Evolutionary conservation across 495 filamentous ascomycete genomes (phyloP).

Genomic region (Talaromyces proteolyticus): DNA sequence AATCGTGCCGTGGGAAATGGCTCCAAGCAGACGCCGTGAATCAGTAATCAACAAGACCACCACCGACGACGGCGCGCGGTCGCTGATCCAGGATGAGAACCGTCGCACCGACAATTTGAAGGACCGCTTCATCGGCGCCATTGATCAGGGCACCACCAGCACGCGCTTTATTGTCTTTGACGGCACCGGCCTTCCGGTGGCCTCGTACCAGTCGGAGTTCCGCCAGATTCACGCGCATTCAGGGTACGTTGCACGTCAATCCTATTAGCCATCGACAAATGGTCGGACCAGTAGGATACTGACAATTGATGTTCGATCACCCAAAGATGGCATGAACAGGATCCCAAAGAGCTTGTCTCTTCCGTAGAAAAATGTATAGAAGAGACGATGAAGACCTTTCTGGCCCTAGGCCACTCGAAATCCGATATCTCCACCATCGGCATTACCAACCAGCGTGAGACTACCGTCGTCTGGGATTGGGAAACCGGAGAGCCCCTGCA

Average conservation of each 20-base stretch:
- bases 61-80: conserved; percentile 33
- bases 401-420: conserved; percentile 57
- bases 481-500: conserved; percentile 79
- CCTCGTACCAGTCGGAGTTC: conserved; percentile 88
- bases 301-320: conserved; percentile 6
- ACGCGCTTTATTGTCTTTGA: conserved; percentile 91
- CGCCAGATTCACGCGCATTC: conserved; percentile 82
- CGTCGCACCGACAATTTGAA: conserved; percentile 25
- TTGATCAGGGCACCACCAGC: conserved; percentile 93
- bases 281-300: neutral
- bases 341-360: conserved; percentile 68
- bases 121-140: conserved; percentile 58
- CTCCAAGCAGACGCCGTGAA: conserved; percentile 3
- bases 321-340: conserved; percentile 97
- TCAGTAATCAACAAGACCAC: conserved; percentile 22
- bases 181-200: conserved; percentile 67
- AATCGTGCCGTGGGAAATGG: conserved; percentile 3
- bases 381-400: conserved; percentile 64
- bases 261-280: neutral
- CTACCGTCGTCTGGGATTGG: conserved; percentile 89
- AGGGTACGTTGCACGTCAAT: conserved; percentile 55
- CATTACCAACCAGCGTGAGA: conserved; percentile 95
- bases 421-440: conserved; percentile 74
- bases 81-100: conserved; percentile 34
- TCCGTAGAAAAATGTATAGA: conserved; percentile 85